Conservation (phyloP, 345 rosid genomes). For the Sapria himalayana region DNA sequence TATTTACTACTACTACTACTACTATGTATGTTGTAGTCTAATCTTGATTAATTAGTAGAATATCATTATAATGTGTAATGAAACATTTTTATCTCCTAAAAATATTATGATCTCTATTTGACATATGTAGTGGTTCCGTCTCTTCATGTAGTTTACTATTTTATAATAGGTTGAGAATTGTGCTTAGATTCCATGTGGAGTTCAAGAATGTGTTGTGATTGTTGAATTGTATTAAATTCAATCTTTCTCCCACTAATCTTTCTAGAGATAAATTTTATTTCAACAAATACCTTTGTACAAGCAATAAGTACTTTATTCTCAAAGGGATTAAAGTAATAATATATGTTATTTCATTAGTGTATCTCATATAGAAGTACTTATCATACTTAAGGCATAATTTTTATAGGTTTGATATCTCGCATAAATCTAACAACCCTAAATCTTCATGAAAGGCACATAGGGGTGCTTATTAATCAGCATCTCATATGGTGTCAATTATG, state of each 20-base stretch:
- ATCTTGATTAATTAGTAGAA: not conserved
- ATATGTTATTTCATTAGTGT: not conserved
- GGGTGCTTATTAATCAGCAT: no score
- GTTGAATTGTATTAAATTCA: not conserved
- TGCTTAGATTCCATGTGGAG: not conserved
- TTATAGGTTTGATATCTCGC: not conserved
- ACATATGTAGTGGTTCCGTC: not conserved
- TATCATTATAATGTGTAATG: not conserved
- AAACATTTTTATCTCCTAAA: not conserved
- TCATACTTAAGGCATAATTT: not conserved
- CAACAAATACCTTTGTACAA: not conserved
- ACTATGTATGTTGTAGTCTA: not conserved
- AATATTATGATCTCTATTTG: not conserved
- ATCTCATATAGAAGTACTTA: not conserved
- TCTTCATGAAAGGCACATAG: no score
- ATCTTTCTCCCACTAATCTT: not conserved
- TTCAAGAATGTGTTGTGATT: not conserved
- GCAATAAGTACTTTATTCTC: not conserved
- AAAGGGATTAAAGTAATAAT: not conserved
- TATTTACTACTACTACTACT: not conserved
- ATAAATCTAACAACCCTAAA: not conserved
- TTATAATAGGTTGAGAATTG: not conserved
- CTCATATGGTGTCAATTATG: no score
- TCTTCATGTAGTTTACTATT: not conserved
- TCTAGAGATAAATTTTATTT: not conserved